phyloP scores from a whole-genome alignment of 2,329 filamentous ascomycete species.

The Neospermospora avenae region DNA sequence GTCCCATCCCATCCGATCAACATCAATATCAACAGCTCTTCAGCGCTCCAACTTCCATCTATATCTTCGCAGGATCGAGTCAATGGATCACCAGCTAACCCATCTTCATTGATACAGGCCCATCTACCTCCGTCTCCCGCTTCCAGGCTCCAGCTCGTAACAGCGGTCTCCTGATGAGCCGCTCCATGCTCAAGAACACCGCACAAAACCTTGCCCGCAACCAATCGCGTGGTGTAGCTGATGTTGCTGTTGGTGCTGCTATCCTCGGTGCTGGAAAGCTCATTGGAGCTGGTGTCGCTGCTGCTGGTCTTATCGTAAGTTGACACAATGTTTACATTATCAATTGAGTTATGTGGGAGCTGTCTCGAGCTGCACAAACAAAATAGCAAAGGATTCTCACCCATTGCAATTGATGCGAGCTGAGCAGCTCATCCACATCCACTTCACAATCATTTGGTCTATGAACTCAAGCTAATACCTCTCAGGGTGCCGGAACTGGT shows the following conservation, averaged over 20 bases:
- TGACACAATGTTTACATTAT: neutral
- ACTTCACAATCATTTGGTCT: neutral
- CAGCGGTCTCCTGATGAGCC: conserved; percentile 27
- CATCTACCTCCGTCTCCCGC: conserved; percentile 26
- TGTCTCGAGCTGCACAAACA: neutral
- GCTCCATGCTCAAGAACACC: conserved; percentile 26
- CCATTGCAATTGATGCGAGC: neutral
- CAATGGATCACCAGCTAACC: neutral
- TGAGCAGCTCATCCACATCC: neutral
- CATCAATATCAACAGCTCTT: conserved; percentile 11
- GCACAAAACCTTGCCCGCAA: conserved; percentile 24
- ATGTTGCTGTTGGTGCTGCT: conserved; percentile 28
- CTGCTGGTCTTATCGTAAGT: conserved; percentile 29
- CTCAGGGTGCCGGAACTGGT: conserved; percentile 36
- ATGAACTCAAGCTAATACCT: neutral
- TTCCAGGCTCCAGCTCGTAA: conserved; percentile 24
- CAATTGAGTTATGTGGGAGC: neutral
- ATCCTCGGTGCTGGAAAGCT: conserved; percentile 29
- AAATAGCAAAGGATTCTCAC: neutral
- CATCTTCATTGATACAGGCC: conserved; percentile 15
- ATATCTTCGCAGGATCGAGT: conserved; percentile 1
- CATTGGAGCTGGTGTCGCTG: conserved; percentile 29
- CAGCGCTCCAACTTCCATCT: neutral
- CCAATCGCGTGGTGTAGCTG: conserved; percentile 28
- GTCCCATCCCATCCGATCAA: neutral